Percentiles rank a stretch among this genome's conserved stretches.
These are phyloP conservation scores for Albizia julibrissin DNA, from an alignment of 306 rosid species.

Conservation along the genomic window DNA sequence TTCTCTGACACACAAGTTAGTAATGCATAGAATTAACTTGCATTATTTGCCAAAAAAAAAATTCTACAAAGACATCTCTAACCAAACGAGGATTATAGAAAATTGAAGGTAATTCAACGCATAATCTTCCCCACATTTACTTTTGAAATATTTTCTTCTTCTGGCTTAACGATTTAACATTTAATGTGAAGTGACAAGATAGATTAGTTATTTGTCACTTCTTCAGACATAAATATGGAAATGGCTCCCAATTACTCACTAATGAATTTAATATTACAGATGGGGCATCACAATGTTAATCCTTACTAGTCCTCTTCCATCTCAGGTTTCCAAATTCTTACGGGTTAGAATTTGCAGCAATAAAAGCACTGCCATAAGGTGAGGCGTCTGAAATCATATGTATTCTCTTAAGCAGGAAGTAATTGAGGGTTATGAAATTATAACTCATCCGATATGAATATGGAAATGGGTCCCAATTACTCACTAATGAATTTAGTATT, in stretches of 20 bases:
- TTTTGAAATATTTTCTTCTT: neutral
- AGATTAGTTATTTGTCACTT: neutral
- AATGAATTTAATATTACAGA: neutral
- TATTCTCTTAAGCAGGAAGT: neutral
- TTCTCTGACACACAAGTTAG: neutral
- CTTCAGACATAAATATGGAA: neutral
- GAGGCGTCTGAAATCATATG: neutral
- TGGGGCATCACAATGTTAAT: neutral
- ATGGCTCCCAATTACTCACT: neutral
- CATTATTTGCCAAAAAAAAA: neutral
- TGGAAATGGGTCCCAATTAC: neutral
- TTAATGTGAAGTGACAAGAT: neutral
- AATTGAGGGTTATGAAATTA: neutral
- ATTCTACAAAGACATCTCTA: neutral
- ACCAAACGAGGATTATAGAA: neutral
- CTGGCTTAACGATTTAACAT: neutral
- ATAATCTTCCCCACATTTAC: neutral
- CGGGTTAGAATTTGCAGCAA: slow-evolving; percentile 15
- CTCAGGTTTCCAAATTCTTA: slow-evolving; percentile 8
- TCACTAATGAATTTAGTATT: neutral
- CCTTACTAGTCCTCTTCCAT: neutral
- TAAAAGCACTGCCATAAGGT: neutral
- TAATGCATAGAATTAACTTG: neutral
- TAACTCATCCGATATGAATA: neutral
- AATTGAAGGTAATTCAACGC: neutral